phyloP scores from a whole-genome alignment of 1,284 basidiomycete species.

The Pterulicium gracile region DNA sequence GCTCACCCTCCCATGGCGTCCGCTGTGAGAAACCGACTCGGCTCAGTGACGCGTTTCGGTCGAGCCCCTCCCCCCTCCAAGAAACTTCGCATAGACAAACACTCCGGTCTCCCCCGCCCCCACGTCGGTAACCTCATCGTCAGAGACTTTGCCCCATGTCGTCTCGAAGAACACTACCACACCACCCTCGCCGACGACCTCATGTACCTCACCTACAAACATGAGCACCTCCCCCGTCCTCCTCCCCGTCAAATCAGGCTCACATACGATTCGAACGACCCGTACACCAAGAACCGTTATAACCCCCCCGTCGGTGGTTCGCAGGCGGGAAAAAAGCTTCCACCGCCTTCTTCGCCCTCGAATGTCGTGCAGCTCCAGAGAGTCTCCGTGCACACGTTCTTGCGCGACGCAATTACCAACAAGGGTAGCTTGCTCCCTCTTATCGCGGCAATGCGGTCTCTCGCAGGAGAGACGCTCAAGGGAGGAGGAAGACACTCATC shows the following conservation, averaged over 20 bases:
- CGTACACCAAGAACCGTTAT: constrained; percentile 66
- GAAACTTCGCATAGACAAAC: constrained; percentile 34
- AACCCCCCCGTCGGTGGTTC: constrained; percentile 70
- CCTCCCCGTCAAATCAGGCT: constrained; percentile 50
- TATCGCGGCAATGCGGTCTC: constrained; percentile 80
- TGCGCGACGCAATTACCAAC: constrained; percentile 70
- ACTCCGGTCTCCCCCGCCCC: constrained; percentile 51
- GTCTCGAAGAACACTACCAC: constrained; percentile 81
- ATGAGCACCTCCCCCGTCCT: constrained; percentile 44
- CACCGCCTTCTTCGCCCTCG: constrained; percentile 50
- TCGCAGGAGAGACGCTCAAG: constrained; percentile 73
- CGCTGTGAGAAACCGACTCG: constrained; percentile 4
- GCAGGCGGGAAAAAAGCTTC: constrained; percentile 52
- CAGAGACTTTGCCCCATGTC: constrained; percentile 65
- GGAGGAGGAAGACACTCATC: constrained; percentile 61
- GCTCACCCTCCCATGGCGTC: constrained; percentile 12
- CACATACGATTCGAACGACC: constrained; percentile 67
- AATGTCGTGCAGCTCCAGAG: constrained; percentile 73
- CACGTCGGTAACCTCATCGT: constrained; percentile 51
- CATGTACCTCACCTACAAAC: constrained; percentile 93
- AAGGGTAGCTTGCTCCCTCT: constrained; percentile 74
- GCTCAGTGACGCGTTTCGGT: constrained; percentile 31
- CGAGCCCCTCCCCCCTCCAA: constrained; percentile 34
- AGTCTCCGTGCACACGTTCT: constrained; percentile 78
- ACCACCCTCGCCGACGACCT: constrained; percentile 77